These are phyloP conservation scores for Pichia cephalocereana DNA, from an alignment of 805 yeast genomes.

Conservation along the genomic window DNA sequence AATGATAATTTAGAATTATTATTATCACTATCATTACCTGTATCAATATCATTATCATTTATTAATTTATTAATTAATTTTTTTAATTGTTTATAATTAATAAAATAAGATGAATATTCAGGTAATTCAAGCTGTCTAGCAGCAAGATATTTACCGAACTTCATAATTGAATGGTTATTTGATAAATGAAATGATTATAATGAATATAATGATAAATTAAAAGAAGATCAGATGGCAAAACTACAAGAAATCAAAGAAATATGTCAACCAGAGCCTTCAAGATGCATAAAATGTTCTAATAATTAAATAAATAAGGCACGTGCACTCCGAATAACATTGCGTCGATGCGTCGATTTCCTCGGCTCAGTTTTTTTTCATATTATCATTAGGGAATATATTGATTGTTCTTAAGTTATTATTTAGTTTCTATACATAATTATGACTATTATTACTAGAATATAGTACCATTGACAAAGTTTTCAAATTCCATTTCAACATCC, in stretches of 20 bases:
- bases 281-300: too few relatives aligned
- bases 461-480: constrained; percentile 21
- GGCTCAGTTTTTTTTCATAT: too few relatives aligned
- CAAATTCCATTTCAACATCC: constrained; percentile 23
- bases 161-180: constrained; percentile 31
- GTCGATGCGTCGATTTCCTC: too few relatives aligned
- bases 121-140: constrained; percentile 91
- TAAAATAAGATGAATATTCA: constrained; percentile 88
- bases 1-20: constrained; percentile 30
- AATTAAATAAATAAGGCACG: not conserved
- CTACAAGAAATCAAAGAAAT: too few relatives aligned
- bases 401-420: too few relatives aligned
- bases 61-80: constrained; percentile 75
- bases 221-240: too few relatives aligned
- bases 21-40: too few relatives aligned
- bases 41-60: constrained; percentile 12
- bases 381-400: too few relatives aligned
- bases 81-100: constrained; percentile 88
- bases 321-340: not conserved
- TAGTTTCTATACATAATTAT: not conserved
- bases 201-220: too few relatives aligned
- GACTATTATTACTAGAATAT: not conserved
- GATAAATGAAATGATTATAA: too few relatives aligned
- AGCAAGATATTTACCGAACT: constrained; percentile 92
- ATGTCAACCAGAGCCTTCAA: too few relatives aligned